Evolutionary conservation across 73 alveolate genomes (phyloP).

Genomic region (Paramecium octaurelia): DNA sequence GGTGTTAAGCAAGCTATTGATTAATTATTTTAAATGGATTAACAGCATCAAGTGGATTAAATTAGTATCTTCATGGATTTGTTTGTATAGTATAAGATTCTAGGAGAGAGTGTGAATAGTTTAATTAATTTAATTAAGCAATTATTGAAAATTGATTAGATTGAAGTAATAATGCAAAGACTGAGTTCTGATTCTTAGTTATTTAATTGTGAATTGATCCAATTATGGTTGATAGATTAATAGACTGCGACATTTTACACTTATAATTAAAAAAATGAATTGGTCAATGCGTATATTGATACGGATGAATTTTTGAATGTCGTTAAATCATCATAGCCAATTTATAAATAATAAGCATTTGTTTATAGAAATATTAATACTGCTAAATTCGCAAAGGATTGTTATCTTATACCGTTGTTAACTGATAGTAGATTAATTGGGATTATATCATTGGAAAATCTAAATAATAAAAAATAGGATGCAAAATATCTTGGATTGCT

Average conservation of each 20-base stretch:
- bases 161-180: neutral
- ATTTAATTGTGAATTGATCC: neutral
- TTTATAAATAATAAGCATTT: conserved; percentile 1
- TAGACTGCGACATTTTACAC: conserved; percentile 39
- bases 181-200: neutral
- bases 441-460: neutral
- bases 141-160: neutral
- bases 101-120: neutral
- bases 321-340: neutral
- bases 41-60: neutral
- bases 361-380: neutral
- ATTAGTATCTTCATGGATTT: conserved; percentile 16
- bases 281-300: conserved; percentile 9
- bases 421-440: conserved; percentile 39
- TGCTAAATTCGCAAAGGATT: conserved; percentile 34
- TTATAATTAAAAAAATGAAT: conserved; percentile 15
- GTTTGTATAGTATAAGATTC: neutral
- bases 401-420: conserved; percentile 11
- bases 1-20: neutral
- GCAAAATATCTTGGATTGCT: conserved; percentile 21
- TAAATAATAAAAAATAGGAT: neutral
- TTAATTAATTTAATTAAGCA: neutral
- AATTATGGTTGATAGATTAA: conserved; percentile 29
- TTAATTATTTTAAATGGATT: neutral
- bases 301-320: conserved; percentile 35